Base-by-base conservation (phyloP, 768 basidiomycete genomes). In the Calocera cornea region DNA sequence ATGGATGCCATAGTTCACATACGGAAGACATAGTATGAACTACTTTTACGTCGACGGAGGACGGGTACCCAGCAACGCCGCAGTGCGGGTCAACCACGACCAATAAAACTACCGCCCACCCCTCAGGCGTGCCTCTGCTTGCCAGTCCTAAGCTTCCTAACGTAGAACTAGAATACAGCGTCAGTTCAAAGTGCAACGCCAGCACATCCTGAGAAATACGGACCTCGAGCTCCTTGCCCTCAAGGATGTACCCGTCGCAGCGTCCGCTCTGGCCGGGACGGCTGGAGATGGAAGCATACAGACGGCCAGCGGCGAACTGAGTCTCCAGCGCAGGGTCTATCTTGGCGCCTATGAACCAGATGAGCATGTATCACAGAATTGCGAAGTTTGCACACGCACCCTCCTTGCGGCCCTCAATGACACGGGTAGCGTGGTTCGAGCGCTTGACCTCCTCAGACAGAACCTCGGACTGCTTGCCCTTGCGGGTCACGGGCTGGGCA, bases 161-260 rank as follows among this genome's bases (percentile, higher is more conserved):
- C 79, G 83, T 95, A 97, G 82, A 97, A 97, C 91, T 95, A 72
- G 12, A 71, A 38, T 70, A 54, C 49, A 60, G 71, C 36, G 27
- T 69, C 34, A 75, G 71, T 74, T n/a, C 69, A 76, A 72, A 64
- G 65, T 60, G 64, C 68, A 66, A 68, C 41, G 34, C 44, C 34
- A 17, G 2, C 41, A 3, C 60, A 70, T 1, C 11, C 34, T 38
- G 40, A 36, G 11, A 54, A 19, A 69, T 50, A 75, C 83, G 64
- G 71, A 95, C 93, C 85, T 98, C 95, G 67, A 98, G 87, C 78
- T 99, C 97, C 81, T 92, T 94, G 75, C 97, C 97, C 83, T 99
- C 97, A 66, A 99, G 86, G 70, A 99, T 82, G 80, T 98, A 97
- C 65, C 97, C 97, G 78, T 99, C 97, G 67, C 89, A 87, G 72